Percentiles rank a stretch among this genome's conserved stretches.
phyloP scores from a whole-genome alignment of 1,284 basidiomycete genomes.

The Phenoliferia sp. region DNA sequence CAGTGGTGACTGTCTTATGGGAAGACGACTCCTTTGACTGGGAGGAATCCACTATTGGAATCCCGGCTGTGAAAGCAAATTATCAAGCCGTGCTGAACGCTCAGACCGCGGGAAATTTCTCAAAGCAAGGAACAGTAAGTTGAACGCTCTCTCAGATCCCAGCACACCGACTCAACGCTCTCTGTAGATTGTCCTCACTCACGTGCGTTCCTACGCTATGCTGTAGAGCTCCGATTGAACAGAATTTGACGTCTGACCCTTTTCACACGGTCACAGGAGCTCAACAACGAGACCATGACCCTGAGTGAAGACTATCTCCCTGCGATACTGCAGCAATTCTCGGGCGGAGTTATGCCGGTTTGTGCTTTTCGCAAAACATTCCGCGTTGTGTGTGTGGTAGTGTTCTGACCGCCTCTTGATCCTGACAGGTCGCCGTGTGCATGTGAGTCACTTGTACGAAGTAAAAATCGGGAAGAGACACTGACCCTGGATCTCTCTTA shows the following conservation, averaged over 20 bases:
- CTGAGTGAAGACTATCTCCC: constrained; percentile 19
- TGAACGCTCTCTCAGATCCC: not conserved
- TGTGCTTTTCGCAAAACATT: not conserved
- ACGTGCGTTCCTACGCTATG: not conserved
- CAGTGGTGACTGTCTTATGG: constrained; percentile 39
- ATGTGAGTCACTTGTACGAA: not conserved
- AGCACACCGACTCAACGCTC: not conserved
- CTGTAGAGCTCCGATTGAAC: not conserved
- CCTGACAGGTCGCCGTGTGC: not conserved
- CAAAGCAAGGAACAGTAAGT: not conserved
- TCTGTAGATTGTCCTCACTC: constrained; percentile 49
- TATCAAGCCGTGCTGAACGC: constrained; percentile 40
- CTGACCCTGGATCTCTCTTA: not conserved
- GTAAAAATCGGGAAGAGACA: not conserved
- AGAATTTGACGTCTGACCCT: not conserved
- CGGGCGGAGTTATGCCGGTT: constrained; percentile 25
- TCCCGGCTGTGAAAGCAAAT: constrained; percentile 43
- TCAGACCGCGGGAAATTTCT: not conserved
- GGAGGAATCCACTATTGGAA: constrained; percentile 15
- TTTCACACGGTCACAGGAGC: constrained; percentile 26
- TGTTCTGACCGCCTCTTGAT: not conserved
- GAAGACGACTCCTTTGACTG: constrained; percentile 44
- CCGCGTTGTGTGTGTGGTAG: not conserved
- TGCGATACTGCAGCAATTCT: constrained; percentile 12
- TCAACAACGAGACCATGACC: constrained; percentile 42